These are phyloP conservation scores for Exophiala oligosperma DNA, from an alignment of 2,329 filamentous ascomycete genomes.

Conservation along the genomic window DNA sequence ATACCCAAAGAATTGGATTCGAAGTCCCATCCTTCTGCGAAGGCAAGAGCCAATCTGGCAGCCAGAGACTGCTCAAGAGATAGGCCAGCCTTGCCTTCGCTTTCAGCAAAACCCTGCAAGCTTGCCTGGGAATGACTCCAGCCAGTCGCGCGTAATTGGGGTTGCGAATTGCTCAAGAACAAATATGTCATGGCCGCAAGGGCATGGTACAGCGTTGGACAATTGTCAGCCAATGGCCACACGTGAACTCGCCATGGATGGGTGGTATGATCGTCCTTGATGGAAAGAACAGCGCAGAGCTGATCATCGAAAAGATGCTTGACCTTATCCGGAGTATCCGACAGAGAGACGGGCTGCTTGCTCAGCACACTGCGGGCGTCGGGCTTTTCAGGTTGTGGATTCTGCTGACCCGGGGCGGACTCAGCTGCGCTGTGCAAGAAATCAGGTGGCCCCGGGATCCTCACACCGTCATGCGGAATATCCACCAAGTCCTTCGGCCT, in stretches of 20 bases:
- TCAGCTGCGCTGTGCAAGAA: background rate
- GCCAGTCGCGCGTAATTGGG: background rate
- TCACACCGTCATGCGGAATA: background rate
- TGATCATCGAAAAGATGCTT: constrained; percentile 3
- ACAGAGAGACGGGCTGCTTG: background rate
- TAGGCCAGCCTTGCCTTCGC: background rate
- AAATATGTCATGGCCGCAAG: constrained; percentile 5
- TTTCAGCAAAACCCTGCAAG: background rate
- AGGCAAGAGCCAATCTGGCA: background rate
- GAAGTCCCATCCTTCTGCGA: constrained; percentile 1
- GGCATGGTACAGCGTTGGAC: constrained; percentile 2
- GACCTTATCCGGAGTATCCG: background rate
- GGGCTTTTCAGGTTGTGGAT: background rate
- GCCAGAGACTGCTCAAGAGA: background rate
- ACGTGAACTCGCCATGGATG: constrained; percentile 4
- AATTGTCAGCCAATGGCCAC: constrained; percentile 4
- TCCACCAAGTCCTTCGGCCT: background rate
- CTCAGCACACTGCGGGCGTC: background rate
- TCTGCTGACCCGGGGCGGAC: background rate
- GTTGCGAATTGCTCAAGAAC: background rate
- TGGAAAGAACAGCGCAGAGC: constrained; percentile 4
- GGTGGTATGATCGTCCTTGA: constrained; percentile 4
- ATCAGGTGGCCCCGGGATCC: background rate
- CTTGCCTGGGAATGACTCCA: background rate
- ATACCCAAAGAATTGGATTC: background rate